Evolutionary conservation across 306 rosid genomes (phyloP).

Genomic region (Psophocarpus tetragonolobus): DNA sequence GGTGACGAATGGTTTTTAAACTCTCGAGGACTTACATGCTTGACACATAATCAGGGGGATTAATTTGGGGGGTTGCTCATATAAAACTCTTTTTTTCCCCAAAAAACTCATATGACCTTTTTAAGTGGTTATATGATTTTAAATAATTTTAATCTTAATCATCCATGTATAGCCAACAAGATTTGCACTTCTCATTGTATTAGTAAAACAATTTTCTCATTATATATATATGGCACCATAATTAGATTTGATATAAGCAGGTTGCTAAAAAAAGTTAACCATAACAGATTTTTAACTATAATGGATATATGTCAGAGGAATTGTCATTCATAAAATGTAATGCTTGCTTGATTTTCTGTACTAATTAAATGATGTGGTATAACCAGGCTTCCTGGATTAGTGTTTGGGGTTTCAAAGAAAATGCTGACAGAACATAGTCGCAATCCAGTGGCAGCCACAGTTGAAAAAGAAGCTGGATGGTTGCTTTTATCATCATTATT

Average conservation of each 20-base stretch:
- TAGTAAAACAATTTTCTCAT: neutral
- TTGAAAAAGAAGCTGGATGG: constrained; percentile 99
- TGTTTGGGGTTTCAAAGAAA: constrained; percentile 86
- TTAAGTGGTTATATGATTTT: neutral
- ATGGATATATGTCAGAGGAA: neutral
- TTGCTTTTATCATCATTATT: constrained; percentile 84
- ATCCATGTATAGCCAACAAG: neutral
- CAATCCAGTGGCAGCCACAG: constrained; percentile 66
- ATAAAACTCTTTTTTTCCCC: neutral
- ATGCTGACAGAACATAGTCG: constrained; percentile 77
- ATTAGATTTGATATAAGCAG: neutral
- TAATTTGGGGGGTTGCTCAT: neutral
- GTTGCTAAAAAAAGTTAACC: neutral
- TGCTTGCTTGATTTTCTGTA: constrained; percentile 27
- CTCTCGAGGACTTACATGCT: neutral
- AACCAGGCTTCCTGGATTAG: constrained; percentile 79
- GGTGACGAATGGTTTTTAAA: neutral
- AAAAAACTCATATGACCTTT: neutral
- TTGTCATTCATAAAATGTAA: constrained; percentile 6
- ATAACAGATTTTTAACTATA: neutral
- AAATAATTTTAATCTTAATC: neutral
- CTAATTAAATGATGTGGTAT: constrained; percentile 8
- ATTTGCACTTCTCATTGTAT: neutral
- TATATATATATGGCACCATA: neutral
- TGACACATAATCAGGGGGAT: neutral